Base-by-base conservation (phyloP, 805 yeast species). In the Kodamaea laetipori region DNA sequence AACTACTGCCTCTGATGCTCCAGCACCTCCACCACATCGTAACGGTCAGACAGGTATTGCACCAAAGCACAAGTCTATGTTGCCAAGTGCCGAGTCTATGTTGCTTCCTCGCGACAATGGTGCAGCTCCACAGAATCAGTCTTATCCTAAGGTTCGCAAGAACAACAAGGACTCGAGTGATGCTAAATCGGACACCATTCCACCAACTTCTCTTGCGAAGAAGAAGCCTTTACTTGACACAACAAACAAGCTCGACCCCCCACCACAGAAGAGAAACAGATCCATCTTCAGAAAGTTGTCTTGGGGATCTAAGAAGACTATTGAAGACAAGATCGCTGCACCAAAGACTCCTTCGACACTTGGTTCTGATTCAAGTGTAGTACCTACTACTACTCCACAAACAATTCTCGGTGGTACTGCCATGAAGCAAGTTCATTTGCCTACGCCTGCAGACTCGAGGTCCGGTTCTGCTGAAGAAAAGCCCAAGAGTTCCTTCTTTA, bases 251-350 rank as follows among this genome's bases (percentile, higher is more conserved):
- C 61, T 49, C 12, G 48, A 41, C 23, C 48, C 45, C 18, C 45
- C 37, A 4, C 53, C 52, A 4, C 58, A 54, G 36, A 65, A 62
- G 54, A 57, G 66, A 44, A 68, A 56, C 49, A 57, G 63, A 47
- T 69, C 73, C 8, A 57, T 73, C 45, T 76, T 78, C 63, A 59
- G 81, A 43, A 78, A 77, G 52, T 54, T 78, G 26, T 74, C 80
- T 7, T 74, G 78, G 70, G 79, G 80, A 21, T 52, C 68, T 11
- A 73, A 66, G 52, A 70, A 71, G 57, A 48, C 66, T 11, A 42
- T 67, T 51, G 71, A 68, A 7, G 65, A 56, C 27, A 23, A 25
- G 10, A 27, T 12, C 6, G 33, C 44, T 4, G 18, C 39, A 12
- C 26, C 31, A 13, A 37, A 37, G 18, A 30, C 34, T 13, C 34